Evolutionary conservation across 2,329 filamentous ascomycete genomes (phyloP), one percentile per base, ranked within the genome.

Genomic region (Drechslerella coelobrocha): DNA sequence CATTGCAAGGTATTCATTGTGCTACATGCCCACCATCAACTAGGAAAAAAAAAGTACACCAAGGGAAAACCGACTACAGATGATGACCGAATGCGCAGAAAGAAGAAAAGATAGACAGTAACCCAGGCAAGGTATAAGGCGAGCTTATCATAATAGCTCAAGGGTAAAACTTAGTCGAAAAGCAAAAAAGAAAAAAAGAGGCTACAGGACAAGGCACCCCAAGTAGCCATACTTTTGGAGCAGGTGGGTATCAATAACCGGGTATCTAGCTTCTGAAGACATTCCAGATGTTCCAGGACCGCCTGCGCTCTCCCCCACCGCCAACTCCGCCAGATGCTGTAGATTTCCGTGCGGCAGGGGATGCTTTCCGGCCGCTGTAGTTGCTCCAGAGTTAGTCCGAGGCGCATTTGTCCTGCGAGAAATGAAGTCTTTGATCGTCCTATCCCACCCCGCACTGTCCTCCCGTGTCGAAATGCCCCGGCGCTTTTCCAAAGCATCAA

Each of bases 271-370:
- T 71, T 71, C 66, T 71, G 59, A 54, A 63, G 66, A 55, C 66
- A 71, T 71, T 71, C 66, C 66, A 68, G 47, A 52, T 73, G 68
- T 73, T 23, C 63, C 53, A 37, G 74, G 53, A 73, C 52, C 37
- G 75, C 77, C 65, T 24, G 48, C 59, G 50, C 72, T 54, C 53
- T 48, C 78, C 76, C 47, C 73, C 41, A 77, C 77, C 12, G 76
- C 78, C 50, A 80, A 77, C 74, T 88, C 85, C 6, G 85, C 86
- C 7, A 88, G 79, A 68, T 84, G 85, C 77, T 88, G 85, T 53
- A 89, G 79, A 31, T 84, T 83, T 21, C 78, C 78, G 31, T 78
- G 76, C 14, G 77, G 78, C 10, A 80, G 75, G 81, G 83, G 76
- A 81, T 86, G 57, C 79, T 82, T 51, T 80, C 79, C 21, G 78